Percentiles rank a stretch among this genome's conserved stretches.
These are phyloP conservation scores for Pythium scleroteichum DNA, from an alignment of 352 stramenopile genomes.

Conservation along the genomic window DNA sequence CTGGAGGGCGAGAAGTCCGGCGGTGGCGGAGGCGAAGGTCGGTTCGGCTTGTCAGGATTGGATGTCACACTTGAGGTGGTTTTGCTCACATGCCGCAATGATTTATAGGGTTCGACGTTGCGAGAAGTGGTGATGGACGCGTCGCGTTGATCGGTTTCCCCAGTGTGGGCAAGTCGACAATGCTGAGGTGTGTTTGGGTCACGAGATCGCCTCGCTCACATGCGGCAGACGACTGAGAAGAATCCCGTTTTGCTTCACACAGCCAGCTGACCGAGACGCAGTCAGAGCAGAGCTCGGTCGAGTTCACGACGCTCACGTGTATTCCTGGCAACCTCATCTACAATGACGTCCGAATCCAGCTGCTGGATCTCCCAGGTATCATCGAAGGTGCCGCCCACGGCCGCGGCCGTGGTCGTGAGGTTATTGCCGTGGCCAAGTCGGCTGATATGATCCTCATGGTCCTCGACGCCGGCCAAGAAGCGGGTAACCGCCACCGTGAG, in stretches of 20 bases:
- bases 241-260: background rate
- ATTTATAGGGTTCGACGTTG: slow-evolving; percentile 92
- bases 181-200: slow-evolving; percentile 55
- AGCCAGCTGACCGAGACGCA: slow-evolving; percentile 96
- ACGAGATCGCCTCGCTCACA: too few relatives aligned
- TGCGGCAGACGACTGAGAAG: too few relatives aligned
- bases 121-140: slow-evolving; percentile 95
- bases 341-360: slow-evolving; percentile 96
- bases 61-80: too few relatives aligned
- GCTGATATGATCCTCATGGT: slow-evolving; percentile 99
- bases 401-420: slow-evolving; percentile 96
- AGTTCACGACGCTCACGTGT: slow-evolving; percentile 99
- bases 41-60: too few relatives aligned
- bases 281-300: slow-evolving; percentile 95
- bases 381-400: slow-evolving; percentile 99
- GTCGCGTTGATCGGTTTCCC: slow-evolving; percentile 96
- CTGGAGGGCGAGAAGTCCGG: slow-evolving; percentile 79
- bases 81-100: background rate
- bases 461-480: slow-evolving; percentile 97
- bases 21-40: slow-evolving; percentile 79
- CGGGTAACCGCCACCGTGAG: slow-evolving; percentile 94
- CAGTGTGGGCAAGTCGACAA: slow-evolving; percentile 88
- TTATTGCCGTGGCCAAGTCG: slow-evolving; percentile 98
- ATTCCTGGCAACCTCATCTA: slow-evolving; percentile 97
- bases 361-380: slow-evolving; percentile 99